Conservation (phyloP, 1,139 yeast species). For the Neolecta irregularis region DNA sequence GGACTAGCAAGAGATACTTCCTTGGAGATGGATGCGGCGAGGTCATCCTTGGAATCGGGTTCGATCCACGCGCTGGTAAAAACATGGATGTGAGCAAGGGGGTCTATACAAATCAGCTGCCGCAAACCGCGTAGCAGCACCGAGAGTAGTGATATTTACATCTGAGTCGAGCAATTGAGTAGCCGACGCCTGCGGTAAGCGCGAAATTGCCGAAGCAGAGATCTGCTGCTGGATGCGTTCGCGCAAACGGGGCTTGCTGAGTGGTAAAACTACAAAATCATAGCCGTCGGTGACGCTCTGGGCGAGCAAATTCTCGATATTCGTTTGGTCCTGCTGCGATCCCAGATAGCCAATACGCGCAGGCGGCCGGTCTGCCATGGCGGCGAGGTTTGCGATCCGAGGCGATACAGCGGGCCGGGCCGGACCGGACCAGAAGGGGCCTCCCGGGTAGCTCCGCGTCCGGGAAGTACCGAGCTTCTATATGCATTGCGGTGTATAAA, state of each 20-base stretch:
- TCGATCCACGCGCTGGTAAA: constrained; percentile 51
- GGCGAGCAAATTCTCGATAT: constrained; percentile 4
- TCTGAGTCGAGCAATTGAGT: background rate
- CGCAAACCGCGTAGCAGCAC: constrained; percentile 11
- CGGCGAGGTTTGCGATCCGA: too few species aligned
- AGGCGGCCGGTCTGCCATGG: constrained; percentile 4
- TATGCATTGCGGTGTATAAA: background rate
- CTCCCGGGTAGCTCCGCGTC: constrained; percentile 4
- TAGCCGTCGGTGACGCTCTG: constrained; percentile 13
- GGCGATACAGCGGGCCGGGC: too few species aligned
- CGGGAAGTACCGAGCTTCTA: background rate
- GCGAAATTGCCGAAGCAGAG: background rate
- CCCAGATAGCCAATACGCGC: too few species aligned
- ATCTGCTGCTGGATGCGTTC: constrained; percentile 7
- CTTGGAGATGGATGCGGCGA: constrained; percentile 35
- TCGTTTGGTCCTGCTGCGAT: constrained; percentile 5
- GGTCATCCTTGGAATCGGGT: constrained; percentile 35
- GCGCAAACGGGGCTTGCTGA: constrained; percentile 11
- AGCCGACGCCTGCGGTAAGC: constrained; percentile 1
- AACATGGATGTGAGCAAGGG: constrained; percentile 32
- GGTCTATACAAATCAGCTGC: constrained; percentile 19
- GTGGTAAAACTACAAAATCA: constrained; percentile 11
- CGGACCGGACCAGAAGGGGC: too few species aligned
- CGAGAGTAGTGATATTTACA: constrained; percentile 7
- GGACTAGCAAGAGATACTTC: too few species aligned